phyloP scores from a whole-genome alignment of 83 land plant species.

The Isoetes engelmannii region DNA sequence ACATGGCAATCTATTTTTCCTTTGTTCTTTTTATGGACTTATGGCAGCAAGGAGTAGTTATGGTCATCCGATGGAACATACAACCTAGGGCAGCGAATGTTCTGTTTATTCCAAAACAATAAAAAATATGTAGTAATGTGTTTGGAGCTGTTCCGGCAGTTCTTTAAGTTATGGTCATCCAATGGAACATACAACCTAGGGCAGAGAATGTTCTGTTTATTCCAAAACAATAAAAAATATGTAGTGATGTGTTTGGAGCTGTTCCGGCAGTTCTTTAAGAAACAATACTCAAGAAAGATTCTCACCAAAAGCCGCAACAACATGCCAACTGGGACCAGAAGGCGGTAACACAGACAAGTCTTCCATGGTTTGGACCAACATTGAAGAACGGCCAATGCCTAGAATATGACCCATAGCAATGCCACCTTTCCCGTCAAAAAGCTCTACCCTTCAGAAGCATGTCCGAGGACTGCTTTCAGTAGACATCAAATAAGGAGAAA shows the following conservation, averaged over 20 bases:
- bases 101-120: neutral
- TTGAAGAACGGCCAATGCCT: slow-evolving; percentile 34
- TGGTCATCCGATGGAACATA: neutral
- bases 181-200: neutral
- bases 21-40: neutral
- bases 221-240: neutral
- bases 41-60: neutral
- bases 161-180: neutral
- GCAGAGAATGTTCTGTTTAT: neutral
- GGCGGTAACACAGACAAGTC: slow-evolving; percentile 38
- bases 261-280: neutral
- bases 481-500: neutral
- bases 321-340: slow-evolving; percentile 66
- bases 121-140: neutral
- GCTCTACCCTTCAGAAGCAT: slow-evolving; percentile 61
- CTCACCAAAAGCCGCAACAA: slow-evolving; percentile 83
- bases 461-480: slow-evolving; percentile 18
- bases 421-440: slow-evolving; percentile 83
- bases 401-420: slow-evolving; percentile 58
- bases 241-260: neutral
- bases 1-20: neutral
- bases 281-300: neutral
- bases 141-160: neutral
- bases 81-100: neutral
- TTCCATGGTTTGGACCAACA: slow-evolving; percentile 46